Evolutionary conservation across 2,329 filamentous ascomycete species (phyloP).

Genomic region (Thielaviopsis euricoi): DNA sequence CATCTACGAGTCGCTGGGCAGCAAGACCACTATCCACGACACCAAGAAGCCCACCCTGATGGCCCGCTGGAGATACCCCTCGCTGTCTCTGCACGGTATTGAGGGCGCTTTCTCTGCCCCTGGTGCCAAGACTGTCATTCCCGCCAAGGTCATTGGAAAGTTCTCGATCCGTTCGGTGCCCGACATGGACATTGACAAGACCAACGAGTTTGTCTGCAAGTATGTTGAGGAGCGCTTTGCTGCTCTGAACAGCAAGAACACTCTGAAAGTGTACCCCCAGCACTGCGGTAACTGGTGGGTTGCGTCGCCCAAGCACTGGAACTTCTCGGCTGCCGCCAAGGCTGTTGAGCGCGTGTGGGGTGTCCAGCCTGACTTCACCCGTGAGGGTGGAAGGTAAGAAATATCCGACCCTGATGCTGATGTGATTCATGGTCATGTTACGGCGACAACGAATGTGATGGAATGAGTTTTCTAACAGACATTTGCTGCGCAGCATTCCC

Average conservation of each 20-base stretch:
- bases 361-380: slow-evolving; percentile 83
- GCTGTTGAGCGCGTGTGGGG: slow-evolving; percentile 93
- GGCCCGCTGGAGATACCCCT: slow-evolving; percentile 91
- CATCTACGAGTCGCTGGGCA: slow-evolving; percentile 79
- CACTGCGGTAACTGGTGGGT: slow-evolving; percentile 99
- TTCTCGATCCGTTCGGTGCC: slow-evolving; percentile 97
- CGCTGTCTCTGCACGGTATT: slow-evolving; percentile 82
- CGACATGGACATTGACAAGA: slow-evolving; percentile 85
- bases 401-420: slow-evolving; percentile 9
- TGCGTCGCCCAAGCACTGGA: slow-evolving; percentile 95
- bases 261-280: slow-evolving; percentile 60
- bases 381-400: slow-evolving; percentile 73
- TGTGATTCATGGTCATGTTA: not conserved
- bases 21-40: slow-evolving; percentile 68
- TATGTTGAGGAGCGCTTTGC: slow-evolving; percentile 73
- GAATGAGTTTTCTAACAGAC: slow-evolving; percentile 12
- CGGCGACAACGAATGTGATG: no score
- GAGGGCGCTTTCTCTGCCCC: slow-evolving; percentile 89
- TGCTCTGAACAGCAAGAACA: slow-evolving; percentile 86
- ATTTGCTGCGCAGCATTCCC: slow-evolving; percentile 50
- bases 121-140: slow-evolving; percentile 96
- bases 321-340: slow-evolving; percentile 87
- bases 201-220: slow-evolving; percentile 71
- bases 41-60: slow-evolving; percentile 89
- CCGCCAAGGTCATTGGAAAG: slow-evolving; percentile 93